Evolutionary conservation across 1,284 basidiomycete species (phyloP).

Genomic region (Leucoagaricus sp.): DNA sequence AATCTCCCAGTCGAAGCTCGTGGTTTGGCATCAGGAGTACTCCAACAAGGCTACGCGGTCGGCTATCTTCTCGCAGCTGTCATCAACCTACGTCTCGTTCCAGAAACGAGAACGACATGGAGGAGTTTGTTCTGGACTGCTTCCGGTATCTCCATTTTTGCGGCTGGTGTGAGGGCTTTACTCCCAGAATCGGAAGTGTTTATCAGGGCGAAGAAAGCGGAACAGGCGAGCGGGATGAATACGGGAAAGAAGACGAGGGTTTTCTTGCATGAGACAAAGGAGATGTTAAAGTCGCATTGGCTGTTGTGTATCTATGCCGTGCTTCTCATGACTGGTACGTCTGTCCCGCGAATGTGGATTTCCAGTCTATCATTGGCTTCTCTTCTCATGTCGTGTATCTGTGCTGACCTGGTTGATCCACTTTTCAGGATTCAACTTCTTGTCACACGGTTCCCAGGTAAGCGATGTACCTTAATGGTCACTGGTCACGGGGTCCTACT

Average conservation of each 20-base stretch:
- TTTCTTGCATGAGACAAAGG: constrained; percentile 72
- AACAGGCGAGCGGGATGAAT: constrained; percentile 42
- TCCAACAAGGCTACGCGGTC: constrained; percentile 82
- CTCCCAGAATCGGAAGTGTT: constrained; percentile 87
- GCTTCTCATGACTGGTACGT: constrained; percentile 74
- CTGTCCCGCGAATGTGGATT: too few relatives aligned
- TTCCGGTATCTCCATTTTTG: constrained; percentile 72
- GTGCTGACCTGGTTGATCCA: background rate
- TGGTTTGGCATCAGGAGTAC: constrained; percentile 83
- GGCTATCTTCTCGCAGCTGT: constrained; percentile 67
- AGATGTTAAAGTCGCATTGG: constrained; percentile 89
- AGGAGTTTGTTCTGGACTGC: constrained; percentile 69
- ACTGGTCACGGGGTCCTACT: background rate
- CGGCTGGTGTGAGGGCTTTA: constrained; percentile 69
- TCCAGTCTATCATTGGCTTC: background rate
- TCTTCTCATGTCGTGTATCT: background rate
- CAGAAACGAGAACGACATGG: constrained; percentile 53
- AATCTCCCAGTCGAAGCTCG: constrained; percentile 87
- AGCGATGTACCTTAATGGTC: constrained; percentile 4
- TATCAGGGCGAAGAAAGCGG: constrained; percentile 56
- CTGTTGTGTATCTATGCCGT: constrained; percentile 83
- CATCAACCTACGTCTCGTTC: constrained; percentile 78
- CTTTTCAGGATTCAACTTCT: constrained; percentile 82
- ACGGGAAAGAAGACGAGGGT: constrained; percentile 60
- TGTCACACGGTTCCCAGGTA: constrained; percentile 83